Conservation (phyloP, 1,284 basidiomycete species). For the Apiotrichum siamense region DNA sequence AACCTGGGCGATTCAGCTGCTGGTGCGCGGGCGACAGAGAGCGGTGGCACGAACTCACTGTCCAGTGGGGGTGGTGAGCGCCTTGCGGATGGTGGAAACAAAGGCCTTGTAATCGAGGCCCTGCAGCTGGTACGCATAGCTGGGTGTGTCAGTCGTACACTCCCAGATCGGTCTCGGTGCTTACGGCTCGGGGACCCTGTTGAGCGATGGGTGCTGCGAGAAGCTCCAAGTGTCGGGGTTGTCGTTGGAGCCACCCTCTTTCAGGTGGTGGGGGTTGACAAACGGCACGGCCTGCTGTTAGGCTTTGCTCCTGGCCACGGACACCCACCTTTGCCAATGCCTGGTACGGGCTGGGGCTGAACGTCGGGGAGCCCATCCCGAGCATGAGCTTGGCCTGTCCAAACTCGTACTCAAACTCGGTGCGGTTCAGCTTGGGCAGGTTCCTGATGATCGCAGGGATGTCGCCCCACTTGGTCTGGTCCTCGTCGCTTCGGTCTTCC, state of each 20-base stretch:
- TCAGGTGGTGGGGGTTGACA: not conserved
- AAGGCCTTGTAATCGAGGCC: constrained; percentile 20
- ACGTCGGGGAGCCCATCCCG: constrained; percentile 19
- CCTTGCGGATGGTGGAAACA: constrained; percentile 17
- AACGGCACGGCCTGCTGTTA: constrained; percentile 2
- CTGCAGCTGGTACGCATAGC: constrained; percentile 21
- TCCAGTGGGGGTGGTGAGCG: constrained; percentile 16
- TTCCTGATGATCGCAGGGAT: constrained; percentile 13
- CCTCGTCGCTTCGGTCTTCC: constrained; percentile 15
- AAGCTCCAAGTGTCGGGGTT: not conserved
- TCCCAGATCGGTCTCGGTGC: not conserved
- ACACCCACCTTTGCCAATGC: constrained; percentile 3
- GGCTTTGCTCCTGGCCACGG: not conserved
- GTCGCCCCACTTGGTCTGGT: constrained; percentile 4
- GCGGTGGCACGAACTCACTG: constrained; percentile 5
- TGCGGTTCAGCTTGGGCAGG: constrained; percentile 7
- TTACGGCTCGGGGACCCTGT: constrained; percentile 3
- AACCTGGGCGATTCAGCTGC: not conserved
- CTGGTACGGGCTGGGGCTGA: constrained; percentile 17
- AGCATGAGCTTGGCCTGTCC: constrained; percentile 13
- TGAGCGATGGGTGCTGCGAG: constrained; percentile 3
- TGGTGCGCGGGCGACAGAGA: no score
- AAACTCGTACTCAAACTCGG: constrained; percentile 14
- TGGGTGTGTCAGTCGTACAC: not conserved
- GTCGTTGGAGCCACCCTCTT: not conserved